Base-by-base conservation (phyloP, 2,329 filamentous ascomycete genomes). In the Trichoderma koningiopsis region DNA sequence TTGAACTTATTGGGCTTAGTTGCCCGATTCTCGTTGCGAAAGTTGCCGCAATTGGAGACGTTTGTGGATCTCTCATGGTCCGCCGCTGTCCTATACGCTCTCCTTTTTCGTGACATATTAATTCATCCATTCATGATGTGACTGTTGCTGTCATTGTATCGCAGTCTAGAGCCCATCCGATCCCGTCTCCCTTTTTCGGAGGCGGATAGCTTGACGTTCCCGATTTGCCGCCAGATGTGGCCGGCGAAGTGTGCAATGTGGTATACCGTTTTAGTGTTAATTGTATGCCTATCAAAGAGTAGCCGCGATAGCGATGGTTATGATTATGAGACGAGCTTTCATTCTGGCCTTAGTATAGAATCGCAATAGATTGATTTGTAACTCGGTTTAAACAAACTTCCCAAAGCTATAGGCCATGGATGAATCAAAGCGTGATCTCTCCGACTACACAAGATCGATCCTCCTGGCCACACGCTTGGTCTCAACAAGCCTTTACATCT, bases 121-220 rank as follows among this genome's bases (percentile, higher is more conserved):
- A 24, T 3, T 40, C 16, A 61, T 22, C 8, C 14, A 49, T 29
- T 11, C 14, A 10, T 4, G 6, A 22, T 27, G 31, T n/a, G 33
- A 24, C 22, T 1, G 52, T 55, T n/a, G 40, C 40, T n/a, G 40
- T 8, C 16, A n/a, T 43, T 27, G 16, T 49, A 8, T 64, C 33
- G 33, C 19, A 24, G 37, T 22, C 10, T 13, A 14, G 19, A 10
- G 49, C 19, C 31, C 19, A 53, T 55, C 61, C 49, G 43, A 37
- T 19, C 19, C 49, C 61, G 22, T 37, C 16, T 55, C 52, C 14
- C 22, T 14, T 19, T 40, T n/a, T 61, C 61, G 61, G 61, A 14
- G 14, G 33, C 61, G 61, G 61, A 64, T 64, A 31, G 61, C 61
- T 55, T 55, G 31, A 53, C 24, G 14, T 14, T 6, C 19, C 61